Percentiles rank a stretch among this genome's conserved stretches.
Conservation (phyloP, 495 filamentous ascomycete genomes). For the Neurospora terricola region DNA sequence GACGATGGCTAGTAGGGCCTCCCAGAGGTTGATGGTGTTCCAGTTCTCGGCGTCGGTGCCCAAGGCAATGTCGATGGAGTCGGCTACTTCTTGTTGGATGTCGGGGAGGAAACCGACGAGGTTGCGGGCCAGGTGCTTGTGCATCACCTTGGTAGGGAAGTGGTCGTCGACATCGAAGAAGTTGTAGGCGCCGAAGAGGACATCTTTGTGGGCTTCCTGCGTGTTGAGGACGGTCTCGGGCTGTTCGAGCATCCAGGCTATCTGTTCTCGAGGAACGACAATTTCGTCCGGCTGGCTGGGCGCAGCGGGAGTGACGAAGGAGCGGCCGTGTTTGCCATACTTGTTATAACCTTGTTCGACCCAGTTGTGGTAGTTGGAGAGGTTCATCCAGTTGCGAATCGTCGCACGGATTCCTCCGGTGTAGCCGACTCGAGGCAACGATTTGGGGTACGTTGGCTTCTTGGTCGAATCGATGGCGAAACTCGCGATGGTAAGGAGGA, state of each 20-base stretch:
- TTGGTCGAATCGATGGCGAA: slow-evolving; percentile 24
- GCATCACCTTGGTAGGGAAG: slow-evolving; percentile 22
- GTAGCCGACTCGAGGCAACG: slow-evolving; percentile 23
- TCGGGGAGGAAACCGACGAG: slow-evolving; percentile 21
- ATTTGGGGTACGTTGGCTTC: slow-evolving; percentile 22
- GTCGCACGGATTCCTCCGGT: slow-evolving; percentile 16
- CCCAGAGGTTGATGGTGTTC: slow-evolving; percentile 25
- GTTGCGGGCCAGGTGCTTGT: slow-evolving; percentile 27
- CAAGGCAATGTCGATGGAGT: slow-evolving; percentile 18
- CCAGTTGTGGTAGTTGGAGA: slow-evolving; percentile 21
- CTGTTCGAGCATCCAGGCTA: slow-evolving; percentile 26
- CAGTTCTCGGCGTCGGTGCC: slow-evolving; percentile 24
- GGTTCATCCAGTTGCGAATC: slow-evolving; percentile 20
- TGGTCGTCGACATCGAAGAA: slow-evolving; percentile 22
- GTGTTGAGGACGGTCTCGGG: slow-evolving; percentile 24
- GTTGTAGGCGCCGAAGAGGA: slow-evolving; percentile 22
- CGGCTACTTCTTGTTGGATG: slow-evolving; percentile 22
- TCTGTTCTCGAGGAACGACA: slow-evolving; percentile 24
- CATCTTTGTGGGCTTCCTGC: slow-evolving; percentile 20
- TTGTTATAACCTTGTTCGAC: slow-evolving; percentile 25
- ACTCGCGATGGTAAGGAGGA: slow-evolving; percentile 19
- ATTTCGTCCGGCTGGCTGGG: slow-evolving; percentile 24
- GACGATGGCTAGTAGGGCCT: slow-evolving; percentile 22
- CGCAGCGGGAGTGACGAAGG: slow-evolving; percentile 22
- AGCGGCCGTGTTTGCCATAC: slow-evolving; percentile 23